Evolutionary conservation across 2,329 filamentous ascomycete species (phyloP).

Genomic region (Periglandula ipomoeae): DNA sequence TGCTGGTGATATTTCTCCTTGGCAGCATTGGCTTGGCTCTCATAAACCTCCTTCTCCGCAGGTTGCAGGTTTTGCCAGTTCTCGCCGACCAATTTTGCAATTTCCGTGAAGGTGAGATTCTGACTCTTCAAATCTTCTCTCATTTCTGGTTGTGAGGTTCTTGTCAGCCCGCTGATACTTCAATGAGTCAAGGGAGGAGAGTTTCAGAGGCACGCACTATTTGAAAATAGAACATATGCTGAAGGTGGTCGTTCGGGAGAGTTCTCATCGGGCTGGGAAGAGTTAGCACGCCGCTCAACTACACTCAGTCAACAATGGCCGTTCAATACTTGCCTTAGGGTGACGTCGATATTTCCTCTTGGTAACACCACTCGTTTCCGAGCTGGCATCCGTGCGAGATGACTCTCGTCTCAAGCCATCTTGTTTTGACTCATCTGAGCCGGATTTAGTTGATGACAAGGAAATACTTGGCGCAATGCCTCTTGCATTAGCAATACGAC

Average conservation of each 20-base stretch:
- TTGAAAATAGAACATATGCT: constrained; percentile 79
- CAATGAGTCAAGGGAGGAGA: background rate
- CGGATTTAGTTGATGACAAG: constrained; percentile 40
- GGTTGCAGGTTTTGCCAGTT: constrained; percentile 67
- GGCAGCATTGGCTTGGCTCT: constrained; percentile 59
- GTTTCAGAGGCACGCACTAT: constrained; percentile 52
- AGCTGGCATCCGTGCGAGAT: constrained; percentile 35
- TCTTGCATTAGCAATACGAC: constrained; percentile 67
- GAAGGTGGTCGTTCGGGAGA: constrained; percentile 73
- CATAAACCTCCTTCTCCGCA: constrained; percentile 61
- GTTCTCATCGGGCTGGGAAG: constrained; percentile 58
- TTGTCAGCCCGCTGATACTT: background rate
- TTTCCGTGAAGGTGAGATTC: constrained; percentile 72
- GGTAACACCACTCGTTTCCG: constrained; percentile 32
- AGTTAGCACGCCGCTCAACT: background rate
- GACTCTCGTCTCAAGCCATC: constrained; percentile 45
- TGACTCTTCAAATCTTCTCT: constrained; percentile 69
- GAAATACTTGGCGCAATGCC: constrained; percentile 48
- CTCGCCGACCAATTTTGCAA: constrained; percentile 73
- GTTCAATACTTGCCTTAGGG: constrained; percentile 49
- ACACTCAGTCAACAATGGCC: background rate
- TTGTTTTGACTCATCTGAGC: constrained; percentile 42
- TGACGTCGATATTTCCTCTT: constrained; percentile 73
- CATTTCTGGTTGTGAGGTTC: constrained; percentile 47
- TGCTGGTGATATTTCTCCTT: constrained; percentile 73